Conservation (phyloP, 257 asterid genomes). For the Scutellaria baicalensis region DNA sequence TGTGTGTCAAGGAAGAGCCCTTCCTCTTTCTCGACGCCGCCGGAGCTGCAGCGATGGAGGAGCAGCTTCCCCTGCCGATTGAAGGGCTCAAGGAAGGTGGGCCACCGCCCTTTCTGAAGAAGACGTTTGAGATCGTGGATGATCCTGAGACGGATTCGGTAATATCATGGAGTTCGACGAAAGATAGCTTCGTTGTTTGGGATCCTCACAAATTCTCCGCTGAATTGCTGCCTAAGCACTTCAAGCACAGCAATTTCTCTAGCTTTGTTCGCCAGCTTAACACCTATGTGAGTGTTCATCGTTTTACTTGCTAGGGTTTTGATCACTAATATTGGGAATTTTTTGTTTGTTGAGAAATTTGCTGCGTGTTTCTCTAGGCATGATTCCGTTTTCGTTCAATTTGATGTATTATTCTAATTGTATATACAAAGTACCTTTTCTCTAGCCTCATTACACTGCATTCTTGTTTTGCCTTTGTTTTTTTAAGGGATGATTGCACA, state of each 20-base stretch:
- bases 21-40: slow-evolving; percentile 14
- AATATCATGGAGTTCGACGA: slow-evolving; percentile 57
- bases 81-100: slow-evolving; percentile 60
- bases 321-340: not conserved
- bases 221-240: slow-evolving; percentile 75
- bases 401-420: not conserved
- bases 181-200: slow-evolving; percentile 71
- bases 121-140: slow-evolving; percentile 85
- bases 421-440: not conserved
- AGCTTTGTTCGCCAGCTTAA: slow-evolving; percentile 93
- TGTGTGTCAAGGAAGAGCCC: slow-evolving; percentile 58
- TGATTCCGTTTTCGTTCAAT: not conserved
- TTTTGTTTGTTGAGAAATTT: not conserved
- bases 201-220: slow-evolving; percentile 63
- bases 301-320: not conserved
- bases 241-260: slow-evolving; percentile 88
- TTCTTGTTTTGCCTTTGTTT: not conserved
- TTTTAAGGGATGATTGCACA: not conserved
- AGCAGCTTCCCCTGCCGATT: slow-evolving; percentile 29
- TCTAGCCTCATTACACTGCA: not conserved
- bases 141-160: slow-evolving; percentile 63
- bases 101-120: slow-evolving; percentile 85
- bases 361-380: not conserved
- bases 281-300: slow-evolving; percentile 57
- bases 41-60: slow-evolving; percentile 24